Evolutionary conservation across 306 rosid species (phyloP).

Genomic region (Datisca glomerata): DNA sequence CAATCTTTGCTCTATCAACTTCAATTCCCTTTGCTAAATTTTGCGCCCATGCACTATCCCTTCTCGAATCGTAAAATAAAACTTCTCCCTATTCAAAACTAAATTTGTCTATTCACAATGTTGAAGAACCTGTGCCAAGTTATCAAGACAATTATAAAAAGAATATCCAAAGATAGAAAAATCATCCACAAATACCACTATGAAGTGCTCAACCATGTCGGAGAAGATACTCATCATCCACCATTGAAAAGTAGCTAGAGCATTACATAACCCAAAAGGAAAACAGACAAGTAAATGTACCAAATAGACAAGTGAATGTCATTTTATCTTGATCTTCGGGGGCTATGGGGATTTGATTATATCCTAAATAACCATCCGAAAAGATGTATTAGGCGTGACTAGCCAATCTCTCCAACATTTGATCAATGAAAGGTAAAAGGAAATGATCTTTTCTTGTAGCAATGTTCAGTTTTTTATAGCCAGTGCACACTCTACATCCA

Average conservation of each 20-base stretch:
- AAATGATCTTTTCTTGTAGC: too few species aligned
- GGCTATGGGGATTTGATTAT: too few species aligned
- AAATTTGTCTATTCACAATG: neutral
- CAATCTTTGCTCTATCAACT: neutral
- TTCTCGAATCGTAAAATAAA: neutral
- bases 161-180: neutral
- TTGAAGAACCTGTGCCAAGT: neutral
- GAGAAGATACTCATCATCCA: neutral
- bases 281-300: too few species aligned
- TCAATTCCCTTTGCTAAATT: neutral
- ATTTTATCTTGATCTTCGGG: too few species aligned
- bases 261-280: too few species aligned
- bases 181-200: neutral
- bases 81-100: neutral
- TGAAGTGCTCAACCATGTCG: neutral
- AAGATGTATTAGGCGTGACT: too few species aligned
- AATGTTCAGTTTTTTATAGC: too few species aligned
- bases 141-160: neutral
- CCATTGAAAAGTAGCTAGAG: constrained; percentile 1
- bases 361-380: too few species aligned
- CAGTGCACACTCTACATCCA: too few species aligned
- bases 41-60: neutral
- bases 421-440: too few species aligned
- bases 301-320: too few species aligned
- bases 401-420: too few species aligned